These are phyloP conservation scores for Avena insularis DNA, from an alignment of 176 grass and related monocot species.

Conservation along the genomic window DNA sequence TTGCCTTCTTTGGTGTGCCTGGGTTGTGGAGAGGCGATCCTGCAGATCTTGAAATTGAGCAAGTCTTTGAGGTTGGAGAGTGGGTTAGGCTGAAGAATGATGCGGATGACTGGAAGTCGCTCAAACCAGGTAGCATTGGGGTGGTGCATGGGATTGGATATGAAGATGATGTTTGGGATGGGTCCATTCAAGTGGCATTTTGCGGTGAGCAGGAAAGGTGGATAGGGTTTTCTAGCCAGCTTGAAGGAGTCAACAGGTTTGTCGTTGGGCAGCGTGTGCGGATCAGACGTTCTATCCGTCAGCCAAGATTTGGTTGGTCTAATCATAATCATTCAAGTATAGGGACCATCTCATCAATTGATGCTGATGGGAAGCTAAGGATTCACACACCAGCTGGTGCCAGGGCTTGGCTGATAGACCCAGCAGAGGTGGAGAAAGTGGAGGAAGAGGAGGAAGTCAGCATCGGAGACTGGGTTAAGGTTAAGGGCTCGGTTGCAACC, in stretches of 20 bases:
- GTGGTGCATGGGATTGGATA: slow-evolving; percentile 95
- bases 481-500: slow-evolving; percentile 71
- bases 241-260: slow-evolving; percentile 68
- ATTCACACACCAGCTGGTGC: slow-evolving; percentile 97
- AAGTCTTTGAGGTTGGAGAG: slow-evolving; percentile 80
- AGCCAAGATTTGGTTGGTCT: slow-evolving; percentile 98
- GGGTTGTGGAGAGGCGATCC: slow-evolving; percentile 93
- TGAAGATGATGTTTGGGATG: slow-evolving; percentile 78
- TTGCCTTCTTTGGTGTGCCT: slow-evolving; percentile 76
- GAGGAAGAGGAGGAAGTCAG: slow-evolving; percentile 88
- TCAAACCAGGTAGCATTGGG: slow-evolving; percentile 88
- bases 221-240: slow-evolving; percentile 74
- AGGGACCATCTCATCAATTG: slow-evolving; percentile 94
- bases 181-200: slow-evolving; percentile 89
- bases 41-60: slow-evolving; percentile 88
- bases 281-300: slow-evolving; percentile 70
- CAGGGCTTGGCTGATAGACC: slow-evolving; percentile 96
- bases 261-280: slow-evolving; percentile 87
- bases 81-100: slow-evolving; percentile 83
- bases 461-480: slow-evolving; percentile 93
- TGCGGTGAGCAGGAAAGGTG: slow-evolving; percentile 97
- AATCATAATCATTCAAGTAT: slow-evolving; percentile 90
- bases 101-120: slow-evolving; percentile 74
- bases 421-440: slow-evolving; percentile 84
- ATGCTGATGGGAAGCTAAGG: slow-evolving; percentile 94